phyloP scores from a whole-genome alignment of 306 rosid species.

The Gastrolobium villosum region DNA sequence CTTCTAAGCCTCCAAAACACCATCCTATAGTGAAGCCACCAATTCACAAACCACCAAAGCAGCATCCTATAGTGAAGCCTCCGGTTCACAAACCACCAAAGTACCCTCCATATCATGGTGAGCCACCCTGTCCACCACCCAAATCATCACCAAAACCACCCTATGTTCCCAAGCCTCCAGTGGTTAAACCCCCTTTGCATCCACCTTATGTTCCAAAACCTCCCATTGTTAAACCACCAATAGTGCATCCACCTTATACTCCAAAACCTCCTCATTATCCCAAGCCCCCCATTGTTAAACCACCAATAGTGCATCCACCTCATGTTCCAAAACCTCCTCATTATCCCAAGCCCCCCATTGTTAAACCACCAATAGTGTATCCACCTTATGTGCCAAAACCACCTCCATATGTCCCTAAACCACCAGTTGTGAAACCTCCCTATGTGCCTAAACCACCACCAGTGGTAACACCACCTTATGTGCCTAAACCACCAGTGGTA shows the following conservation, averaged over 20 bases:
- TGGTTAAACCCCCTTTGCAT: neutral
- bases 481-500: conserved; percentile 38
- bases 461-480: too few relatives aligned
- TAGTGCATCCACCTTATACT: too few relatives aligned
- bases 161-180: conserved; percentile 43
- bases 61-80: conserved; percentile 53
- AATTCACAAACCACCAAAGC: conserved; percentile 51
- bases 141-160: conserved; percentile 57
- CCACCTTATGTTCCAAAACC: too few relatives aligned
- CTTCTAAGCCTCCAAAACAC: conserved; percentile 60
- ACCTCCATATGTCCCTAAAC: conserved; percentile 1
- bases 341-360: conserved; percentile 11
- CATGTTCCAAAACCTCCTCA: conserved; percentile 42
- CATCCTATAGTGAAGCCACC: conserved; percentile 50
- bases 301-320: conserved; percentile 31
- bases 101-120: conserved; percentile 29
- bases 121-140: conserved; percentile 56
- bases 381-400: conserved; percentile 54
- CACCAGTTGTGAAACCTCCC: neutral
- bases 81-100: conserved; percentile 50
- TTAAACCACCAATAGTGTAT: neutral
- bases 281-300: neutral
- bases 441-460: conserved; percentile 49
- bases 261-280: conserved; percentile 60
- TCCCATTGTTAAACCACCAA: too few relatives aligned